Evolutionary conservation across 1,139 yeast genomes (phyloP).

Genomic region (Protomyces lactucae-debilis): DNA sequence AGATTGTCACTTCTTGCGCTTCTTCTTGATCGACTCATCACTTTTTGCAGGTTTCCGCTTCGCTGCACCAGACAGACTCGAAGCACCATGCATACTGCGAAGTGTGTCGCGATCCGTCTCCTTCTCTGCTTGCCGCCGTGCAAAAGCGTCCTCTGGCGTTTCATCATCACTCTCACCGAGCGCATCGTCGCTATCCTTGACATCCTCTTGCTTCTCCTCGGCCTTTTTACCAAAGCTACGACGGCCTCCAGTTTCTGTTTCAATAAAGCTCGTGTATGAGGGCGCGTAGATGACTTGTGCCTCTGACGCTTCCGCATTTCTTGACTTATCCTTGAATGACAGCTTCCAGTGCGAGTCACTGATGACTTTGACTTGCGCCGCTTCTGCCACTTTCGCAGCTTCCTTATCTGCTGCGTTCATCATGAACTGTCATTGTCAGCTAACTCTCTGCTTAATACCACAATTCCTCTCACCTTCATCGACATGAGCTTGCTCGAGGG

Average conservation of each 20-base stretch:
- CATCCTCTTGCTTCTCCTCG: not conserved
- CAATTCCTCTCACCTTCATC: constrained; percentile 1
- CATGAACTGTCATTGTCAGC: constrained; percentile 2
- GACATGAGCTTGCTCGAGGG: constrained; percentile 19
- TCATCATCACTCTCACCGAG: not conserved
- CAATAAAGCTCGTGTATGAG: constrained; percentile 5
- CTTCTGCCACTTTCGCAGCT: constrained; percentile 1
- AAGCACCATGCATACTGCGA: constrained; percentile 9
- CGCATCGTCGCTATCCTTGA: not conserved
- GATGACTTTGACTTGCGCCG: not conserved
- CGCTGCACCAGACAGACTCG: not conserved
- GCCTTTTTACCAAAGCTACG: constrained; percentile 2
- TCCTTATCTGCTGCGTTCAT: constrained; percentile 4
- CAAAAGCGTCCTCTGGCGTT: constrained; percentile 18
- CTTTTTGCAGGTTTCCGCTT: not conserved
- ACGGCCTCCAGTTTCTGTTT: not conserved
- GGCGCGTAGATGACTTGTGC: not conserved
- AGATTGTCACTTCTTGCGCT: not conserved
- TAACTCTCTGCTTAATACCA: no score
- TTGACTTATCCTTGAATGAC: not conserved
- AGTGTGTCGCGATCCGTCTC: constrained; percentile 6
- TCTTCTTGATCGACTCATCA: not conserved
- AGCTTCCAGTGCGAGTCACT: constrained; percentile 15
- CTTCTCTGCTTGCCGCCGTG: constrained; percentile 16
- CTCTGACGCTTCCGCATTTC: not conserved